Conservation (phyloP, 306 rosid species). For the Sindora glabra region DNA sequence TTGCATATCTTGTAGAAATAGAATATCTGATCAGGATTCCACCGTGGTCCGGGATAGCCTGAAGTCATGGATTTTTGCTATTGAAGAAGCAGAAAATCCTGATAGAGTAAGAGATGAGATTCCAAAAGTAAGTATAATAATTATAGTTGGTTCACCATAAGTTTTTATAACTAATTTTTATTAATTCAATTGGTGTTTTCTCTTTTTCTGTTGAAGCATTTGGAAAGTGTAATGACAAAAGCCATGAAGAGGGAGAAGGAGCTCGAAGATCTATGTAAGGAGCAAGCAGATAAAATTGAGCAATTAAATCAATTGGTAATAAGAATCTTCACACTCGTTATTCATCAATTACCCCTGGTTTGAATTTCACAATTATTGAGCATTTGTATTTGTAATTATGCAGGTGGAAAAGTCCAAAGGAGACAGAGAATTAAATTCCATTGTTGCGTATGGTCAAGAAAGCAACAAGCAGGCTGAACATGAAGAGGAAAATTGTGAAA, state of each 20-base stretch:
- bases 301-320: conserved; percentile 58
- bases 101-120: conserved; percentile 21
- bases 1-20: conserved; percentile 64
- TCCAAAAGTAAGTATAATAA: conserved; percentile 34
- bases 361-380: conserved; percentile 4
- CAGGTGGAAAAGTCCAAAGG: conserved; percentile 54
- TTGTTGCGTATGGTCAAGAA: conserved; percentile 27
- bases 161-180: too few species aligned
- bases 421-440: conserved; percentile 30
- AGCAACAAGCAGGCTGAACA: conserved; percentile 24
- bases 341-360: neutral
- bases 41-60: conserved; percentile 36
- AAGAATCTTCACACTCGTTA: neutral
- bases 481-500: conserved; percentile 58
- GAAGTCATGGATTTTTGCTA: conserved; percentile 29
- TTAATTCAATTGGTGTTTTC: neutral
- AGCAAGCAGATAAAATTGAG: conserved; percentile 70
- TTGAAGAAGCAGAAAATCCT: conserved; percentile 28
- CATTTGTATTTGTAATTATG: conserved; percentile 4
- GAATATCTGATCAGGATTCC: conserved; percentile 27
- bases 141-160: too few species aligned
- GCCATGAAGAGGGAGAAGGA: conserved; percentile 39
- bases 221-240: conserved; percentile 17
- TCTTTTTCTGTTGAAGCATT: conserved; percentile 13
- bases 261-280: conserved; percentile 54